Base-by-base conservation (phyloP, 2,329 filamentous ascomycete species). In the Aspergillus sp. region DNA sequence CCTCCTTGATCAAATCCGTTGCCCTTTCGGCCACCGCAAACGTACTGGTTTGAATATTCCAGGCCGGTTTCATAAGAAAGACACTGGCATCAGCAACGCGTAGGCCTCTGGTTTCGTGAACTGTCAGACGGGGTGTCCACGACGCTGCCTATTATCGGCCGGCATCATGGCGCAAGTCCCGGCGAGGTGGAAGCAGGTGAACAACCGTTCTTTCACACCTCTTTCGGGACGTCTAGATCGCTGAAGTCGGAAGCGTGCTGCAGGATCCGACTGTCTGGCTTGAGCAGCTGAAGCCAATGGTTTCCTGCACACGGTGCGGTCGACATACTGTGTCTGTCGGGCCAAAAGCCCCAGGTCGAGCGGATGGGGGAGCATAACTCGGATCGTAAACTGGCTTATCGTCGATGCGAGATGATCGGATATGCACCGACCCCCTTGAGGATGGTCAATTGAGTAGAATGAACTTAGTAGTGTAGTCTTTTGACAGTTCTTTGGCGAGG, bases 301-400 rank as follows among this genome's bases (percentile, higher is more conserved):
- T 28, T 49, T 42, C 0, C 60, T 58, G 4, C 46, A 26, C 4
- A 52, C 51, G 28, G 64, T 54, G 7, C 43, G 47, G 3, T 57
- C 55, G n/a, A 58, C 43, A 41, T 54, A 61, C 29, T 57, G 53
- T 40, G 57, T 46, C n/a, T 60, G 61, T 1, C 55, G 48, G n/a
- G 60, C 52, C 35, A 71, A 56, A 3, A 76, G 65, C 46, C 73
- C 59, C 12, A 62, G 61, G 48, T 77, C 73, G 0, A 69, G 62
- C n/a, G 64, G 54, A 34, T 70, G 61, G 0, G 61, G 63, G 4
- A 77, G 62, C 19, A 54, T 64, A 76, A 46, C 68, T 68, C 0
- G 74, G 72, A 51, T 76, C 64, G 48, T 73, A 67, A 26, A 66
- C 53, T 0, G 74, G 73, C 1, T 58, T 54, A 9, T 65, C 62